Conservation (phyloP, 2,329 filamentous ascomycete species). For the Teratosphaeria zuluensis region DNA sequence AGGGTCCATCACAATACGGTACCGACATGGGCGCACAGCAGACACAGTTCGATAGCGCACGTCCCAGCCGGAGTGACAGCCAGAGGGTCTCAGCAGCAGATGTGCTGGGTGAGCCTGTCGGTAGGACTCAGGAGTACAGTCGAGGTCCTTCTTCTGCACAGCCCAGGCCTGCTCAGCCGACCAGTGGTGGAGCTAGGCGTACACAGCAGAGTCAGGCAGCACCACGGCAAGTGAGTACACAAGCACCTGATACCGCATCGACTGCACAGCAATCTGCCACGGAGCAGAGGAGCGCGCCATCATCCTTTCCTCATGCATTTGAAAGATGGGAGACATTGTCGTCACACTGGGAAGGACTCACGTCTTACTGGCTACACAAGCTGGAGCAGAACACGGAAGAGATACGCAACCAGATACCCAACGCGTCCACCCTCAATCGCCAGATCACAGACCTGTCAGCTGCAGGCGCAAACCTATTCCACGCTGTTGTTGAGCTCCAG, state of each 20-base stretch:
- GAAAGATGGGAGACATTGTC: constrained; percentile 96
- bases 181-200: constrained; percentile 12
- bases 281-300: constrained; percentile 31
- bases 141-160: constrained; percentile 12
- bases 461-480: constrained; percentile 91
- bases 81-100: constrained; percentile 23
- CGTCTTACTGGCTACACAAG: constrained; percentile 91
- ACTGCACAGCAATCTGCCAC: constrained; percentile 6
- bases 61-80: constrained; percentile 11
- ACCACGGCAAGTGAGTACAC: constrained; percentile 15
- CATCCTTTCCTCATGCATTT: constrained; percentile 89
- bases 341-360: constrained; percentile 95
- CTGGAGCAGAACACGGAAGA: constrained; percentile 85
- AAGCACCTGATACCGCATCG: constrained; percentile 9
- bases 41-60: constrained; percentile 14
- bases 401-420: constrained; percentile 61
- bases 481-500: constrained; percentile 93
- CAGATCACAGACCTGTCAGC: constrained; percentile 97
- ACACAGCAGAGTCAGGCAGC: constrained; percentile 15
- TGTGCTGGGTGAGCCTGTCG: constrained; percentile 23
- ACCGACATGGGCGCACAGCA: constrained; percentile 15
- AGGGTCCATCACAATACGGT: constrained; percentile 21
- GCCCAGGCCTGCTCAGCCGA: constrained; percentile 14
- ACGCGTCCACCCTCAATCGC: constrained; percentile 79
- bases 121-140: constrained; percentile 16